A percentile compares a stretch with the other conserved stretches of the same genome.
phyloP scores from a whole-genome alignment of 352 stramenopile species.

The Labyrinthula sp. region DNA sequence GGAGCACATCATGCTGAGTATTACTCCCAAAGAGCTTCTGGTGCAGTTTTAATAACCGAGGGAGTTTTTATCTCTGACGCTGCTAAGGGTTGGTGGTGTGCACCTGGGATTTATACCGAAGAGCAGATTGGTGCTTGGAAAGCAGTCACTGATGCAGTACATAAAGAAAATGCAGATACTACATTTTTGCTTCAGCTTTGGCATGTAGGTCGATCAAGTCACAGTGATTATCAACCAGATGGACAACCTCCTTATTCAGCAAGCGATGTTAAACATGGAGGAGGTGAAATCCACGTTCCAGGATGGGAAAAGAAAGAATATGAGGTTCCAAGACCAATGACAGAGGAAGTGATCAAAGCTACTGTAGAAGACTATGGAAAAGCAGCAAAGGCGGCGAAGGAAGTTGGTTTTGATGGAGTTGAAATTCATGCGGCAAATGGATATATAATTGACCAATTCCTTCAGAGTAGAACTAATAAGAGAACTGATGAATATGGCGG shows the following conservation, averaged over 20 bases:
- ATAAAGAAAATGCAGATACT: slow-evolving; percentile 49
- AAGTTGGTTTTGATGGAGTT: slow-evolving; percentile 60
- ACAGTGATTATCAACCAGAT: slow-evolving; percentile 41
- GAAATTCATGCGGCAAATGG: slow-evolving; percentile 63
- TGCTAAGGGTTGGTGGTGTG: slow-evolving; percentile 36
- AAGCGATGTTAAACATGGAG: slow-evolving; percentile 36
- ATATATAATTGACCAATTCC: slow-evolving; percentile 69
- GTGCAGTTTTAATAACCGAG: slow-evolving; percentile 45
- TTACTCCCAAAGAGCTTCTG: slow-evolving; percentile 46
- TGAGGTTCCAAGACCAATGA: slow-evolving; percentile 44
- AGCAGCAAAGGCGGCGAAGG: slow-evolving; percentile 40
- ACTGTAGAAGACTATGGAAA: slow-evolving; percentile 46
- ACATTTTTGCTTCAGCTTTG: slow-evolving; percentile 58
- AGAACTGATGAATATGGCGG: slow-evolving; percentile 57
- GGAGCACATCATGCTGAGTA: no score
- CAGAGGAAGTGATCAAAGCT: slow-evolving; percentile 45
- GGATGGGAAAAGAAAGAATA: slow-evolving; percentile 36
- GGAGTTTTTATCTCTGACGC: slow-evolving; percentile 40
- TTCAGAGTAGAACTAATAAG: slow-evolving; percentile 51
- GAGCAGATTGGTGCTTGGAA: slow-evolving; percentile 44
- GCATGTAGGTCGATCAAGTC: slow-evolving; percentile 49
- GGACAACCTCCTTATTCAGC: slow-evolving; percentile 39
- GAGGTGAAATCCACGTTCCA: slow-evolving; percentile 33
- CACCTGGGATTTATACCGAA: slow-evolving; percentile 39
- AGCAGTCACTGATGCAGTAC: slow-evolving; percentile 43